phyloP scores from a whole-genome alignment of 176 grass and related monocot genomes.

The Tillandsia leiboldiana region DNA sequence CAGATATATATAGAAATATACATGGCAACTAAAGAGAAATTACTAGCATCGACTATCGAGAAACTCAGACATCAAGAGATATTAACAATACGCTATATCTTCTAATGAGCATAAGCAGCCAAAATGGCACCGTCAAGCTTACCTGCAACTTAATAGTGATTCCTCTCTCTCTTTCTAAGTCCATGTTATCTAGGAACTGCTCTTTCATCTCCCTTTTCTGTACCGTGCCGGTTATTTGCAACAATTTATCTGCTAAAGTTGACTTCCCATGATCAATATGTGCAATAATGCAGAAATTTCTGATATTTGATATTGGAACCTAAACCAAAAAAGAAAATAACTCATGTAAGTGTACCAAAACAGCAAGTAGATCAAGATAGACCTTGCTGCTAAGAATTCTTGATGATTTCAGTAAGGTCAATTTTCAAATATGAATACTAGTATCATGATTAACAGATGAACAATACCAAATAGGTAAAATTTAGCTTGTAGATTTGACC shows the following conservation, averaged over 20 bases:
- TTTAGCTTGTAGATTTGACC: too few species aligned
- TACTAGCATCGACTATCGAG: too few species aligned
- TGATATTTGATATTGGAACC: slow-evolving; percentile 95
- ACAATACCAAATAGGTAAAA: too few species aligned
- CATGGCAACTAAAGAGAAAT: too few species aligned
- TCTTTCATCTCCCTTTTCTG: slow-evolving; percentile 96
- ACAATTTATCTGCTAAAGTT: slow-evolving; percentile 89
- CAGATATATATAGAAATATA: too few species aligned
- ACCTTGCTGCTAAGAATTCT: neutral
- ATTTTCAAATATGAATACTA: too few species aligned
- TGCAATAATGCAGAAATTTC: slow-evolving; percentile 93
- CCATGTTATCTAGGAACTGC: slow-evolving; percentile 97
- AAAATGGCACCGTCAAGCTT: neutral
- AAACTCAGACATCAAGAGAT: too few species aligned
- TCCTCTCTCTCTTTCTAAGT: slow-evolving; percentile 94
- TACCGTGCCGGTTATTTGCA: slow-evolving; percentile 76
- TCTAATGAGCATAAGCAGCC: neutral
- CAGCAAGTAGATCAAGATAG: neutral
- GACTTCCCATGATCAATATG: slow-evolving; percentile 98
- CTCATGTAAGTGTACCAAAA: neutral
- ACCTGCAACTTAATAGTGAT: slow-evolving; percentile 99
- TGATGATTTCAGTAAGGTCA: neutral
- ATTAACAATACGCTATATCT: too few species aligned
- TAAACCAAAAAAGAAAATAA: slow-evolving; percentile 14
- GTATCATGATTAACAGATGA: too few species aligned